Evolutionary conservation across 495 filamentous ascomycete species (phyloP), one percentile per base, ranked within the genome.

Genomic region (Oidiodendron maius): DNA sequence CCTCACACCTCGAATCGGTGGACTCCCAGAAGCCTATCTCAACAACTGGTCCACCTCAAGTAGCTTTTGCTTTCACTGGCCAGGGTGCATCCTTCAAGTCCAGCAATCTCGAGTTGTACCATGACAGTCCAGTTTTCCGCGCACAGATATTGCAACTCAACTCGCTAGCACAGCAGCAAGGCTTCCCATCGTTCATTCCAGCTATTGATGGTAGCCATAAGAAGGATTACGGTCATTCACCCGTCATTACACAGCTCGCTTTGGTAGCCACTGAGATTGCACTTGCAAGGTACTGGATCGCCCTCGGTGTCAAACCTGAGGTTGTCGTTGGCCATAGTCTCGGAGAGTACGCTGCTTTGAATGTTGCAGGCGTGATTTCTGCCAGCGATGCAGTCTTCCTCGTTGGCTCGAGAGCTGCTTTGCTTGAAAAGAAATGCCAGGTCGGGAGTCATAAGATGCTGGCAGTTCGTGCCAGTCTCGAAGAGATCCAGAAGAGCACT

Each of bases 331-430:
- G 91, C 18, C 91, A 96, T 66, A 93, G 87, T 60, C 51, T 78
- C 15, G 90, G 90, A 46, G 89, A 96, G 61, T 95, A 91, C 66
- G 87, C 90, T 41, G 90, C 90, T 9, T 70, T 95, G 3, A 74
- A 91, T 56, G 80, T 82, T 28, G 82, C 89, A 13, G 90, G 88
- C 41, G 83, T 94, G 9, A 65, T 96, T 13, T 86, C 84, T 3
- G 83, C 78, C 21, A 79, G 77, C 52, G 89, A 95, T 58, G 82
- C 85, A 18, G 81, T 96, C 58, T 86, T 82, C 55, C 74, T 95
- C 5, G 84, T 90, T 38, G 89, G 89, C 20, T 71, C 76, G 32
- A 79, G 90, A 40, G 89, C 90, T 32, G 71, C 79, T 51, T 71
- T 94, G 16, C 74, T 94, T 3, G 76, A 82, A 16, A 71, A 81